Evolutionary conservation across 1,284 basidiomycete species (phyloP).

Genomic region (Pascua sp.): DNA sequence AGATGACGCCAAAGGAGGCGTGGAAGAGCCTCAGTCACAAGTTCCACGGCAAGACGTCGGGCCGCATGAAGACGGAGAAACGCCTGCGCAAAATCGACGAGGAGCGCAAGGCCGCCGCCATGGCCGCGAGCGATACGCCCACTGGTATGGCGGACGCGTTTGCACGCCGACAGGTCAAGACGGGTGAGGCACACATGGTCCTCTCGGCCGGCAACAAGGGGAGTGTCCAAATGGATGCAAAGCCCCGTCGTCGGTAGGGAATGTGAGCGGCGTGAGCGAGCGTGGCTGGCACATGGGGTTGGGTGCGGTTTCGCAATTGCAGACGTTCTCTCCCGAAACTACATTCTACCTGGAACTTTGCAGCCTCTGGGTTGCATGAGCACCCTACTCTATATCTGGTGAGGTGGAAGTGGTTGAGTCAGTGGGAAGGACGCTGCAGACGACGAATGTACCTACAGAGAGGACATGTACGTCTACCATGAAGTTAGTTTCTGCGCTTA

Average conservation of each 20-base stretch:
- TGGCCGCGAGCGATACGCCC: constrained; percentile 88
- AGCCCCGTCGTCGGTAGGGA: neutral
- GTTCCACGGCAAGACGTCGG: constrained; percentile 92
- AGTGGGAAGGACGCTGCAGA: too few species aligned
- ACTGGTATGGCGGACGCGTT: constrained; percentile 88
- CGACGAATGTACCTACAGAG: too few species aligned
- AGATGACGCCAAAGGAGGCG: constrained; percentile 86
- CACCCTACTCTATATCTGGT: too few species aligned
- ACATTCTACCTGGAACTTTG: too few species aligned
- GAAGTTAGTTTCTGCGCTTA: too few species aligned
- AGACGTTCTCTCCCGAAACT: neutral
- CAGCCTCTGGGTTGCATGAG: too few species aligned
- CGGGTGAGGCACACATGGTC: constrained; percentile 90
- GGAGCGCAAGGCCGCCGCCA: constrained; percentile 83
- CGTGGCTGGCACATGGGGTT: too few species aligned
- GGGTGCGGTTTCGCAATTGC: neutral
- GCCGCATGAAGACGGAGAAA: constrained; percentile 92
- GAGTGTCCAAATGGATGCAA: constrained; percentile 53
- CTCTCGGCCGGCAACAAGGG: constrained; percentile 88
- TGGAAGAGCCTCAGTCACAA: constrained; percentile 94
- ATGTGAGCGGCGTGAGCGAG: neutral
- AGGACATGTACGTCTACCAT: too few species aligned
- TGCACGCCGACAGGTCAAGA: constrained; percentile 81
- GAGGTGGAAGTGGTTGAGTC: too few species aligned
- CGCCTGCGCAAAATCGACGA: constrained; percentile 88